Conservation (phyloP, 345 rosid species). For the Camelina sativa region DNA sequence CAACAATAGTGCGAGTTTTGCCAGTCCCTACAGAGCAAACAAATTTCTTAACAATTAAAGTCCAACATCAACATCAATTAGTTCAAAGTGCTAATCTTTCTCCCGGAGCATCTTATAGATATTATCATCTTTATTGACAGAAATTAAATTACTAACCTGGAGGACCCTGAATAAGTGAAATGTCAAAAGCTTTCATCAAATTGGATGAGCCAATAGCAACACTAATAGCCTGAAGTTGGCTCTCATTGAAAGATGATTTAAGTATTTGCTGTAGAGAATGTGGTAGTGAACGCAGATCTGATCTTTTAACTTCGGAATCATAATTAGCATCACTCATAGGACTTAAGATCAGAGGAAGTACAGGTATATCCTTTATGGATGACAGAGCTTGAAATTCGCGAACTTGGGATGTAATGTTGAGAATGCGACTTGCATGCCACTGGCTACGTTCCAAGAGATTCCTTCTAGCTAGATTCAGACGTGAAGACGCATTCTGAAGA, state of each 20-base stretch:
- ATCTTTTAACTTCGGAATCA: constrained; percentile 47
- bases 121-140: constrained; percentile 1
- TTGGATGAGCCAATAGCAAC: constrained; percentile 60
- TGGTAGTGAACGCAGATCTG: constrained; percentile 58
- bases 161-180: constrained; percentile 98
- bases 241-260: constrained; percentile 80
- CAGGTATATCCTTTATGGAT: constrained; percentile 68
- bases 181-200: constrained; percentile 58
- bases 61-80: neutral
- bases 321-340: constrained; percentile 55
- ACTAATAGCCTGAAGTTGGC: constrained; percentile 85
- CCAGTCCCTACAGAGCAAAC: constrained; percentile 72
- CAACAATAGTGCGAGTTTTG: constrained; percentile 93
- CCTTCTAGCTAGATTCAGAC: constrained; percentile 87
- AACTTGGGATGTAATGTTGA: constrained; percentile 90
- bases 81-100: neutral
- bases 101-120: constrained; percentile 16
- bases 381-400: constrained; percentile 96
- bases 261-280: constrained; percentile 65
- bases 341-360: constrained; percentile 72
- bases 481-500: constrained; percentile 76
- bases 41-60: constrained; percentile 2
- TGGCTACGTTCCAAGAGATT: constrained; percentile 92
- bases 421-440: constrained; percentile 90
- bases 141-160: constrained; percentile 64